These are phyloP conservation scores for Gypsophila paniculata DNA, from an alignment of 179 eudicot species.

Conservation along the genomic window DNA sequence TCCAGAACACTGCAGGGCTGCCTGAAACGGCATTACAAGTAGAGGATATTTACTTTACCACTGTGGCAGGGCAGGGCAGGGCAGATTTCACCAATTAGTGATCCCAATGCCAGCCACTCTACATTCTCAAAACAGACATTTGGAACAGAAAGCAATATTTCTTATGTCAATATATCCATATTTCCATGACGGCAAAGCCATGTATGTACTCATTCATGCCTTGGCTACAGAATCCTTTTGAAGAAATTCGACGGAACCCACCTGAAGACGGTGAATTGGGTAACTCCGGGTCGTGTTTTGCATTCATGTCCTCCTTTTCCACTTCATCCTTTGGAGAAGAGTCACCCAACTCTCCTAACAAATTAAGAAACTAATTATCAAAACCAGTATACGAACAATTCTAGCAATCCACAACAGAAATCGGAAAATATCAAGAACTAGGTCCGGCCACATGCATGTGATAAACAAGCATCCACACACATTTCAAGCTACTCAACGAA, in stretches of 20 bases:
- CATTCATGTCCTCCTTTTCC: constrained; percentile 57
- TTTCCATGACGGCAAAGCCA: constrained; percentile 64
- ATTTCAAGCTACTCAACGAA: not conserved
- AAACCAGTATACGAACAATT: not conserved
- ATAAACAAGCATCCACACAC: not conserved
- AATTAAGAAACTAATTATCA: constrained; percentile 3
- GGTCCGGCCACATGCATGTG: not conserved
- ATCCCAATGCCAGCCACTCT: constrained; percentile 87
- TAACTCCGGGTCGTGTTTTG: constrained; percentile 53
- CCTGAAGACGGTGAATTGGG: constrained; percentile 99
- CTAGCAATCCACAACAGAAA: not conserved
- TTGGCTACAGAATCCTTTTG: constrained; percentile 96
- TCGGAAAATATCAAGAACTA: not conserved
- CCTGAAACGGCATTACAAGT: constrained; percentile 55
- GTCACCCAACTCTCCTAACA: constrained; percentile 82
- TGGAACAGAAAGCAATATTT: constrained; percentile 66
- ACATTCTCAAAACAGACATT: constrained; percentile 63
- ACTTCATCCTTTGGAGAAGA: constrained; percentile 63
- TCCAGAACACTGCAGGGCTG: constrained; percentile 61
- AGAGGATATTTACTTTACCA: constrained; percentile 63
- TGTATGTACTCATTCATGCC: constrained; percentile 84
- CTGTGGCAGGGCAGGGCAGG: constrained; percentile 63
- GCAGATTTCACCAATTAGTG: constrained; percentile 65
- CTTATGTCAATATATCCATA: constrained; percentile 64
- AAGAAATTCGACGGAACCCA: constrained; percentile 97